A percentile compares a stretch with the other conserved stretches of the same genome.
These are phyloP conservation scores for Novymonas esmeraldas DNA, from an alignment of 208 protist genomes.

Conservation along the genomic window DNA sequence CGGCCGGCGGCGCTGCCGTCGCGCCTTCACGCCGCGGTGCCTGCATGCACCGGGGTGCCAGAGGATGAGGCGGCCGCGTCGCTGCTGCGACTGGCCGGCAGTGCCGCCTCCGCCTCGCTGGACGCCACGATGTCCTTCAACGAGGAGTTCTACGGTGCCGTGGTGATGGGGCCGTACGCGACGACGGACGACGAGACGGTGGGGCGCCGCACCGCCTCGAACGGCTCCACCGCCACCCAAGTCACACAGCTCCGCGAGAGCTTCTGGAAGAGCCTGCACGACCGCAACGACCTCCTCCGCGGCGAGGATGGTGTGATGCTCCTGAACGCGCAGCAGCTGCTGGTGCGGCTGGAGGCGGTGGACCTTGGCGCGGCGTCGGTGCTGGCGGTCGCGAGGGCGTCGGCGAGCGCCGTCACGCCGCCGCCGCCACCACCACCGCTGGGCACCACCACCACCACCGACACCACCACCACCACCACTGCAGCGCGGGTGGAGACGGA, in stretches of 20 bases:
- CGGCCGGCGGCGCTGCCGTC: neutral
- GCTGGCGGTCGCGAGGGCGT: neutral
- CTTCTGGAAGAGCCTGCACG: slow-evolving; percentile 24
- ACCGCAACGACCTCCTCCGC: neutral
- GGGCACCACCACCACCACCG: too few species aligned
- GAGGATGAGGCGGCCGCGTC: slow-evolving; percentile 11
- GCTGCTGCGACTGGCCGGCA: slow-evolving; percentile 8
- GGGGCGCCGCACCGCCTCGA: slow-evolving; percentile 15
- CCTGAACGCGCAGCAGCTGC: neutral
- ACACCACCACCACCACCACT: too few species aligned
- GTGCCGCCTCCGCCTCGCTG: slow-evolving; percentile 14
- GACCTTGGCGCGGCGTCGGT: neutral
- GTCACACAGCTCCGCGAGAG: slow-evolving; percentile 25
- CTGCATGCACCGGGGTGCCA: neutral
- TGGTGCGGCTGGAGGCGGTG: neutral
- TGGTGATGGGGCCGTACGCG: neutral
- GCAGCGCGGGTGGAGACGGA: too few species aligned
- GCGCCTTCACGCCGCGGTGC: neutral
- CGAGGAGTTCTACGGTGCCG: slow-evolving; percentile 19
- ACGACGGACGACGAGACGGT: slow-evolving; percentile 10
- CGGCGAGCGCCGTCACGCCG: neutral
- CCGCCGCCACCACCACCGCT: too few species aligned
- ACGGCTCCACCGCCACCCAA: slow-evolving; percentile 22
- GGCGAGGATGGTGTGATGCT: neutral
- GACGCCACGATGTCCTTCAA: slow-evolving; percentile 25